phyloP scores from a whole-genome alignment of 306 rosid species.

The Begonia fuchsioides region DNA sequence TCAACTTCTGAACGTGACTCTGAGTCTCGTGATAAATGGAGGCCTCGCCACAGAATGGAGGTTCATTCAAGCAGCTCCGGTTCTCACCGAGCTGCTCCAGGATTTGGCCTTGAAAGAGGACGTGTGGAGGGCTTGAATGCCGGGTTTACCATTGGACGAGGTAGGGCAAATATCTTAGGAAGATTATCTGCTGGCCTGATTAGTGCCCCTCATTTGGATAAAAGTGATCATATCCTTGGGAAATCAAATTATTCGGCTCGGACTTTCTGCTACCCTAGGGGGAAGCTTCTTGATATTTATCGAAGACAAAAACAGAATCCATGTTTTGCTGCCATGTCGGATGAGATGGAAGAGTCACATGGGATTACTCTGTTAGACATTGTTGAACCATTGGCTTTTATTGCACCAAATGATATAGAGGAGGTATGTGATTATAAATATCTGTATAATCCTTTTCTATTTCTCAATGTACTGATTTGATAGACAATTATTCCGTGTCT shows the following conservation, averaged over 20 bases:
- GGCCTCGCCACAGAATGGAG: slow-evolving; percentile 58
- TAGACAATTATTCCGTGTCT: slow-evolving; percentile 4
- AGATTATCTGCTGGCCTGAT: slow-evolving; percentile 20
- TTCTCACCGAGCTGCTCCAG: slow-evolving; percentile 45
- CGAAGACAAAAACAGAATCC: slow-evolving; percentile 24
- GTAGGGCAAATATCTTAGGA: slow-evolving; percentile 27
- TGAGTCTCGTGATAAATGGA: slow-evolving; percentile 56
- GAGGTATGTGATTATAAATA: slow-evolving; percentile 18
- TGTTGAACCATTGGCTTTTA: slow-evolving; percentile 44
- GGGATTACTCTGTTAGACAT: slow-evolving; percentile 18
- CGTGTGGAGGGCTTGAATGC: slow-evolving; percentile 32
- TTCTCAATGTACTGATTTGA: background rate
- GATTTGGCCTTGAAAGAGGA: slow-evolving; percentile 42
- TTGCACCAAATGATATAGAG: slow-evolving; percentile 36
- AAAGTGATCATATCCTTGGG: slow-evolving; percentile 21
- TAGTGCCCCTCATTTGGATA: slow-evolving; percentile 18
- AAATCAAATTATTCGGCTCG: slow-evolving; percentile 19
- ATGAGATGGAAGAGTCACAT: slow-evolving; percentile 29
- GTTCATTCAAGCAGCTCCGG: slow-evolving; percentile 28
- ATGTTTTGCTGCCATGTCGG: slow-evolving; percentile 19
- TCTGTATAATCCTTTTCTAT: too few species aligned
- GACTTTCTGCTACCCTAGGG: slow-evolving; percentile 40
- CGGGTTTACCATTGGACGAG: slow-evolving; percentile 45
- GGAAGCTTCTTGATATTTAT: slow-evolving; percentile 48
- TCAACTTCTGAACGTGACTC: slow-evolving; percentile 39